Evolutionary conservation across 768 basidiomycete genomes (phyloP), one percentile per base, ranked within the genome.

Genomic region (Mycena vulgaris): DNA sequence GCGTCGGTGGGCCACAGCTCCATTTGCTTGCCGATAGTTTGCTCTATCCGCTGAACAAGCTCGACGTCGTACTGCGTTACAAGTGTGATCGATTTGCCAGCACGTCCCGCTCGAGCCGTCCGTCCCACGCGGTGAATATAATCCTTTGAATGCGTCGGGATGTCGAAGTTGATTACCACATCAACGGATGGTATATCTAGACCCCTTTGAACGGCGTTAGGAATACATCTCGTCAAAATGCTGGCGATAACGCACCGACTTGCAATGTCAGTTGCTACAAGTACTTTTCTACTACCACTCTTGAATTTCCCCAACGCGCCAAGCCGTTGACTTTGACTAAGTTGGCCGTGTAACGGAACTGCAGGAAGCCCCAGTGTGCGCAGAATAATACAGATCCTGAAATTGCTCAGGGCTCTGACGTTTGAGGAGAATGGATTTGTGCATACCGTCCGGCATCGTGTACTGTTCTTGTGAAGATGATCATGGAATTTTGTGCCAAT

Each of bases 21-120:
- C 91, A 99, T 93, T 80, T 96, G 94, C 83, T 97, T 97, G 45
- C 90, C 96, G 25, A 93, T 91, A 9, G 97, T 96, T 25, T 89
- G 86, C 80, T 99, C 98, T 77, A 99, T 98, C 11, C 98, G 92
- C 80, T 98, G 96, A 6, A 98, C 82, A 51, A 98, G 87, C 81
- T 99, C 98, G 63, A 99, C 96, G 74, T 99, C 98, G 80, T 99
- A 99, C 81, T 99, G 98, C 7, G 97, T 95, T 27, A 98, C 96
- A 47, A 99, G 89, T n/a, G 97, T 98, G 75, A 99, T 94, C 1
- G 95, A 92, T 83, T 98, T 98, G 49, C 98, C 98, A 2, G 96
- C 91, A 48, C 98, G 90, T n/a, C 98, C 98, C 3, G 98, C 98
- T 77, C 98, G 93, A 8, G 98, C 98, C 35, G 98, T 99, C 65